Base-by-base conservation (phyloP, 441 rosid genomes). In the Gossypium trilobum region DNA sequence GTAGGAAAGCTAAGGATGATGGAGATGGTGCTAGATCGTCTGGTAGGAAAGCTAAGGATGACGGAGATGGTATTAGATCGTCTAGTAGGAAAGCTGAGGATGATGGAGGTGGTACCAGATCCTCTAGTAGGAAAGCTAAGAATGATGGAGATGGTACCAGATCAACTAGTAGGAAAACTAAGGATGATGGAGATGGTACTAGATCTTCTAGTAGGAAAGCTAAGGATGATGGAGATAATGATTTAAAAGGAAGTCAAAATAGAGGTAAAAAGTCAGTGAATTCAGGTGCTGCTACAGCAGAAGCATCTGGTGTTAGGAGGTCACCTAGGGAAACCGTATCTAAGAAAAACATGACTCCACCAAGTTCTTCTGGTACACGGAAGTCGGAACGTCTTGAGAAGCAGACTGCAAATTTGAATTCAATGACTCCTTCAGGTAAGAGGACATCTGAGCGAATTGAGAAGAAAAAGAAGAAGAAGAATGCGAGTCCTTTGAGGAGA, bases 311-410 rank as follows among this genome's bases (percentile, higher is more conserved):
- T 80, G 66, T 81, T 62, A 85, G 88, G 82, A 86, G 90, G 85
- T 87, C 90, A 27, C 55, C 48, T 11, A 79, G 89, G 62, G 90
- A 82, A 68, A 61, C 82, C 59, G 52, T 78, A 11, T 70, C 77
- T 9, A 81, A 77, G 73, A 80, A 82, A 70, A 80, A 36, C 31
- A 16, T 72, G 75, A 63, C 42, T 77, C 81, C 52, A 71, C 77
- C 82, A 9, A 79, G 80, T 44, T 61, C 85, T 65, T 68, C 80
- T 25, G 75, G 78, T 76, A 71, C 71, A 74, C 77, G 87, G 56
- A 87, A 84, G 85, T 88, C 94, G 0, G 91, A 74, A 74, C 80
- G 85, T 19, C 75, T 82, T 22, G 89, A 82, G 80, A 86, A 85
- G 81, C 81, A 29, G 46, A 70, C 82, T 16, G 8, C 48, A 10